Conservation (phyloP, 2,329 filamentous ascomycete genomes). For the Arthroderma sp. region DNA sequence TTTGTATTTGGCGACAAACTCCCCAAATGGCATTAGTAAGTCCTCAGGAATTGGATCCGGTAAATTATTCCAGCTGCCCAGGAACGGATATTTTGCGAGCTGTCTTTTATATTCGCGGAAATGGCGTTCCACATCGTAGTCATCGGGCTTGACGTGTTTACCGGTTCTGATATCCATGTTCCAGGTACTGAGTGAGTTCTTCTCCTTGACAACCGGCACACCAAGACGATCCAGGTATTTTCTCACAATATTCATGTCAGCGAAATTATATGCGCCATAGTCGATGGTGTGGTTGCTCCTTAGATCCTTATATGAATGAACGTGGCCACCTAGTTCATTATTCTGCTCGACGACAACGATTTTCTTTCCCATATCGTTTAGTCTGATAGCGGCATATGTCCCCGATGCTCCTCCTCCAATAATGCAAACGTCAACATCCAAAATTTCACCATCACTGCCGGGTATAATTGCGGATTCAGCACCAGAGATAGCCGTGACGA, state of each 20-base stretch:
- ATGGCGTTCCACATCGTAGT: constrained; percentile 1
- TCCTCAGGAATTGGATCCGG: constrained; percentile 20
- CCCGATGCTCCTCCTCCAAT: constrained; percentile 20
- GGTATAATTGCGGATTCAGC: too few relatives aligned
- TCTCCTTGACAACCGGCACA: constrained; percentile 5
- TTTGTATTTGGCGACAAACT: constrained; percentile 17
- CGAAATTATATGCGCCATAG: constrained; percentile 18
- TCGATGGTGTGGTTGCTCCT: constrained; percentile 15
- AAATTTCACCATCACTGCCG: too few relatives aligned
- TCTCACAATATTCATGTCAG: constrained; percentile 11
- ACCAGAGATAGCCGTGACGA: too few relatives aligned
- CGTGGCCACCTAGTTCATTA: constrained; percentile 17
- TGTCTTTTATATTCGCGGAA: not conserved
- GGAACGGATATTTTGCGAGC: not conserved
- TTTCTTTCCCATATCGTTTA: constrained; percentile 15
- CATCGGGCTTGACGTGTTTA: not conserved
- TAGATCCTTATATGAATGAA: constrained; percentile 12
- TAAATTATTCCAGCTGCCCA: constrained; percentile 9
- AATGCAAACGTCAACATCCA: constrained; percentile 15
- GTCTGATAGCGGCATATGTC: constrained; percentile 18
- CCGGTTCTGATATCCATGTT: constrained; percentile 5
- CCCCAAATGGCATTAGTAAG: constrained; percentile 17
- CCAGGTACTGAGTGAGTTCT: not conserved
- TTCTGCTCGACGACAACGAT: constrained; percentile 18
- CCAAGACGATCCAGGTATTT: constrained; percentile 16